phyloP scores from a whole-genome alignment of 805 yeast genomes.

The Cyberlindnera japonica region DNA sequence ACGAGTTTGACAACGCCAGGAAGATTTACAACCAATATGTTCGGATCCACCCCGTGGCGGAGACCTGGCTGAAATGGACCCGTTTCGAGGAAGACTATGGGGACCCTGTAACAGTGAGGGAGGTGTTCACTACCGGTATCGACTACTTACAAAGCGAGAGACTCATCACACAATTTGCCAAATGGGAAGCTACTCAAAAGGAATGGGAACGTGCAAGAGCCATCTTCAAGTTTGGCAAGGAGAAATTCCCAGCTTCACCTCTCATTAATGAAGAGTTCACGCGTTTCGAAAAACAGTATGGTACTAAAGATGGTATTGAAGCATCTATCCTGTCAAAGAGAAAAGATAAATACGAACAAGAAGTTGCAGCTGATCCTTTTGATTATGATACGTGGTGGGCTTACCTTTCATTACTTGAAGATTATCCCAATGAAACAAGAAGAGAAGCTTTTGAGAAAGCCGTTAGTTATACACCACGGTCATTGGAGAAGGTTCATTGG shows the following conservation, averaged over 20 bases:
- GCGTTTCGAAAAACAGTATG: conserved; percentile 63
- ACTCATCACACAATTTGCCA: conserved; percentile 53
- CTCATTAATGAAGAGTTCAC: conserved; percentile 32
- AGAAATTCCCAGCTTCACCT: conserved; percentile 38
- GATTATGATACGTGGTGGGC: conserved; percentile 87
- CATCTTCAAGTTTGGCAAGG: conserved; percentile 27
- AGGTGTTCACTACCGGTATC: conserved; percentile 63
- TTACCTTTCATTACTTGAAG: conserved; percentile 50
- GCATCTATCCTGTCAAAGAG: conserved; percentile 51
- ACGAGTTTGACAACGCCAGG: conserved; percentile 54
- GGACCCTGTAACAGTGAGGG: conserved; percentile 44
- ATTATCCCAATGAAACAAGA: conserved; percentile 30
- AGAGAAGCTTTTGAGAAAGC: conserved; percentile 44
- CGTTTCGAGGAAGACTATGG: conserved; percentile 61
- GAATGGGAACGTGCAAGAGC: conserved; percentile 46
- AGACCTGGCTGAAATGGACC: conserved; percentile 75
- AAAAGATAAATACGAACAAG: conserved; percentile 48
- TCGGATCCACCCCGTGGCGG: conserved; percentile 44
- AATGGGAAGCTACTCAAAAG: conserved; percentile 60
- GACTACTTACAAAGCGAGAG: conserved; percentile 44
- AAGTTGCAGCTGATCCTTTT: conserved; percentile 40
- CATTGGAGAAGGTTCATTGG: conserved; percentile 48
- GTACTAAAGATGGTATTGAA: conserved; percentile 52
- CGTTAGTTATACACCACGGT: conserved; percentile 35
- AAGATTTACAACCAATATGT: conserved; percentile 55